Base-by-base conservation (phyloP, 805 yeast genomes). In the Naumovozyma dairenensis region DNA sequence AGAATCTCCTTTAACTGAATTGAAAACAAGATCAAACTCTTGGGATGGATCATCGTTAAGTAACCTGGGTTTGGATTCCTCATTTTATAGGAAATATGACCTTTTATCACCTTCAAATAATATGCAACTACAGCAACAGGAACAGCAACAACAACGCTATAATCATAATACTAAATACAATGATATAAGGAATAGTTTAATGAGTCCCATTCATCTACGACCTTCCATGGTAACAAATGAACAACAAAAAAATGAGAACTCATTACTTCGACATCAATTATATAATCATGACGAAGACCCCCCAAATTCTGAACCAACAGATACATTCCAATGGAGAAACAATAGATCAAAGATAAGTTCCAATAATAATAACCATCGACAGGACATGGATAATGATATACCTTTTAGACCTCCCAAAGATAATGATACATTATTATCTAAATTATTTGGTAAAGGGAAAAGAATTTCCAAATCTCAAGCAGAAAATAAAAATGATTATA, bases 51-150 rank as follows among this genome's bases (percentile, higher is more conserved):
- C n/a, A n/a, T n/a, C 22, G 22, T 10, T 20, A 7, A 7, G 22
- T 7, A 10, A 20, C 10, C 7, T 20, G 22, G 22, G 22, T 7
- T 10, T 43, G 18, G 47, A 48, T 24, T 24, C 47, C 5, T 35
- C 44, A 4, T 52, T 53, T 37, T 44, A 49, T 28, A 29, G 43
- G 20, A 43, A 44, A 29, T 48, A 48, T 35, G 60, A 54, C 28
- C 33, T 54, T 9, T 35, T 53, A 9, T 46, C 41, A 4, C 46
- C 45, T 21, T 15, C 22, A 35, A n/a, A 30, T 29, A 13, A 16
- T 34, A 21, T 21, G 31, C n/a, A n/a, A n/a, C n/a, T n/a, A n/a
- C n/a, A n/a, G n/a, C n/a, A n/a, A n/a, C n/a, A n/a, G n/a, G n/a
- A n/a, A n/a, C n/a, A n/a, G n/a, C n/a, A n/a, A n/a, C n/a, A n/a